Conservation (phyloP, 768 basidiomycete species). For the Leccinum olivaceopallidum region DNA sequence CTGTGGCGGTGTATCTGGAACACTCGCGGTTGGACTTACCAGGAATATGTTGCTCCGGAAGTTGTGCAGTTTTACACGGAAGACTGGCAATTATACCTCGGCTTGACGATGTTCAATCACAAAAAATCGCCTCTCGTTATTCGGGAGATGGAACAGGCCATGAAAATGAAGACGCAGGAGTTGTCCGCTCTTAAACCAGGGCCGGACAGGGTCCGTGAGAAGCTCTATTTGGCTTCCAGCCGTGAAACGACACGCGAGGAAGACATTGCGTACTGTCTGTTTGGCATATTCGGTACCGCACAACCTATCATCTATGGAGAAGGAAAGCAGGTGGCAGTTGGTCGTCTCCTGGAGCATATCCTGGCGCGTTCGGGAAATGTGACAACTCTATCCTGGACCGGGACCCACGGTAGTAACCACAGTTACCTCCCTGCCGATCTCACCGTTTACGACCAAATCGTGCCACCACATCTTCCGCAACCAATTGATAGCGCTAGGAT, state of each 20-base stretch:
- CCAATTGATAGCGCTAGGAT: neutral
- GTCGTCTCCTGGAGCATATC: neutral
- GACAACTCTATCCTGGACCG: neutral
- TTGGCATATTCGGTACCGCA: neutral
- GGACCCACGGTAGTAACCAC: neutral
- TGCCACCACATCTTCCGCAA: neutral
- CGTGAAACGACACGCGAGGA: neutral
- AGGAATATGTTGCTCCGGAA: neutral
- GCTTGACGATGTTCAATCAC: neutral
- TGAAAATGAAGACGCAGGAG: neutral
- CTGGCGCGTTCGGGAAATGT: neutral
- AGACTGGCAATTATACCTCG: neutral
- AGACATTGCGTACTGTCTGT: neutral
- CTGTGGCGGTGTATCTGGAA: neutral
- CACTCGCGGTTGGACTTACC: neutral
- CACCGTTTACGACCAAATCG: neutral
- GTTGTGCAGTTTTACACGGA: neutral
- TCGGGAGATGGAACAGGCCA: neutral
- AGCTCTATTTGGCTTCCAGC: neutral
- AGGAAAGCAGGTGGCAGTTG: neutral
- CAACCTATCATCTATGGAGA: neutral
- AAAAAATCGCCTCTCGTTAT: neutral
- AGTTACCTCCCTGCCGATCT: neutral
- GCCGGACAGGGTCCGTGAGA: neutral
- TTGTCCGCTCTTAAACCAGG: neutral